phyloP scores from a whole-genome alignment of 2,329 filamentous ascomycete genomes.

The Fusarium anthophilum region DNA sequence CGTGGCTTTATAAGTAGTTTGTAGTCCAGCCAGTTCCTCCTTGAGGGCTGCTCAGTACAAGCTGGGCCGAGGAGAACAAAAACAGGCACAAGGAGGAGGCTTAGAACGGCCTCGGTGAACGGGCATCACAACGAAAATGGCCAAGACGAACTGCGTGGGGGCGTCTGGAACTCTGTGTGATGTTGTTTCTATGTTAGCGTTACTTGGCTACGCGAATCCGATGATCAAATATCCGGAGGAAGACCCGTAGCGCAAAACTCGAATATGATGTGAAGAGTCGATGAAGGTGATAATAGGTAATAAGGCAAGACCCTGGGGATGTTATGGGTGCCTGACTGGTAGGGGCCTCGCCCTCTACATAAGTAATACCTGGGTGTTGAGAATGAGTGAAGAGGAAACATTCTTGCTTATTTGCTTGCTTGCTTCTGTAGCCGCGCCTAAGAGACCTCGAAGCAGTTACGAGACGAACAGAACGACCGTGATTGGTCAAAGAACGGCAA shows the following conservation, averaged over 20 bases:
- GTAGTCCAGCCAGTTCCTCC: background rate
- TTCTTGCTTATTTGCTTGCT: background rate
- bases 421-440: constrained; percentile 2
- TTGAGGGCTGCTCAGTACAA: background rate
- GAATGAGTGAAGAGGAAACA: constrained; percentile 6
- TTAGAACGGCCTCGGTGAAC: background rate
- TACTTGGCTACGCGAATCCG: background rate
- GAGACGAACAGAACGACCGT: background rate
- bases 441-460: constrained; percentile 10
- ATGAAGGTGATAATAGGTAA: background rate
- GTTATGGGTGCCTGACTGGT: background rate
- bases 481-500: constrained; percentile 29
- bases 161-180: background rate
- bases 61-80: background rate
- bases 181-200: background rate
- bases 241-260: background rate
- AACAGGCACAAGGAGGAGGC: background rate
- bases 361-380: background rate
- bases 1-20: background rate
- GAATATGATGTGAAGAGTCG: background rate
- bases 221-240: constrained; percentile 11
- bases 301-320: background rate
- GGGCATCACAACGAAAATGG: constrained; percentile 13
- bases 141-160: background rate
- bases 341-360: background rate